These are phyloP conservation scores for Cornus suecica DNA, from an alignment of 148 eudicot species.

Conservation along the genomic window DNA sequence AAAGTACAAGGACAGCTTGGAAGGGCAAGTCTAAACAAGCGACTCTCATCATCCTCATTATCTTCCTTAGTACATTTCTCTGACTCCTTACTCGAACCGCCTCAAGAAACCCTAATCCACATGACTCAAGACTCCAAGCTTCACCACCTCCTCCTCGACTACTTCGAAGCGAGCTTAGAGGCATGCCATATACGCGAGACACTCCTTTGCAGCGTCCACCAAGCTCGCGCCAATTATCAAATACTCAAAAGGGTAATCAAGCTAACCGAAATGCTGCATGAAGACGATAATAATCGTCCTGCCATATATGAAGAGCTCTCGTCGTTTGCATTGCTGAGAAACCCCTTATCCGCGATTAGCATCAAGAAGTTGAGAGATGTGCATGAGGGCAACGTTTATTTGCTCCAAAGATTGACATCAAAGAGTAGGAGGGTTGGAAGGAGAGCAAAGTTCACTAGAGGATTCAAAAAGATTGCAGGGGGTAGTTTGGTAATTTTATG, in stretches of 20 bases:
- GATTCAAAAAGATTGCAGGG: conserved; percentile 35
- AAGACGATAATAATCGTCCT: background rate
- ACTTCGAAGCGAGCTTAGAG: conserved; percentile 54
- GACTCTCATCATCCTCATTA: conserved; percentile 24
- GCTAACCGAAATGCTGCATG: conserved; percentile 14
- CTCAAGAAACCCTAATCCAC: conserved; percentile 41
- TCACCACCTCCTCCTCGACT: conserved; percentile 43
- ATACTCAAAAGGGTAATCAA: conserved; percentile 32
- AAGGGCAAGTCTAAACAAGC: conserved; percentile 13
- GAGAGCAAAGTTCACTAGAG: conserved; percentile 32
- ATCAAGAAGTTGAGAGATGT: conserved; percentile 25
- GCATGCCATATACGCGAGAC: conserved; percentile 54
- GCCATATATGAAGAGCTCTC: conserved; percentile 33
- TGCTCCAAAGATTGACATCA: conserved; percentile 40
- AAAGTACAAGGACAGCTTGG: conserved; percentile 27
- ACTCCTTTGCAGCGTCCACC: conserved; percentile 49
- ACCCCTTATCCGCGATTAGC: conserved; percentile 43
- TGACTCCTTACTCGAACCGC: conserved; percentile 49
- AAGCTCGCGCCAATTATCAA: conserved; percentile 43
- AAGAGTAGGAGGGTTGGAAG: conserved; percentile 36
- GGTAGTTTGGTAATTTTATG: conserved; percentile 25
- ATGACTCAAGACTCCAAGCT: conserved; percentile 31
- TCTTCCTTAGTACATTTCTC: conserved; percentile 27
- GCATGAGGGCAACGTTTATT: conserved; percentile 27
- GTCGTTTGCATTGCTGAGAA: conserved; percentile 31